Conservation (phyloP, 352 stramenopile genomes). For the Globisporangium cylindrosporum region DNA sequence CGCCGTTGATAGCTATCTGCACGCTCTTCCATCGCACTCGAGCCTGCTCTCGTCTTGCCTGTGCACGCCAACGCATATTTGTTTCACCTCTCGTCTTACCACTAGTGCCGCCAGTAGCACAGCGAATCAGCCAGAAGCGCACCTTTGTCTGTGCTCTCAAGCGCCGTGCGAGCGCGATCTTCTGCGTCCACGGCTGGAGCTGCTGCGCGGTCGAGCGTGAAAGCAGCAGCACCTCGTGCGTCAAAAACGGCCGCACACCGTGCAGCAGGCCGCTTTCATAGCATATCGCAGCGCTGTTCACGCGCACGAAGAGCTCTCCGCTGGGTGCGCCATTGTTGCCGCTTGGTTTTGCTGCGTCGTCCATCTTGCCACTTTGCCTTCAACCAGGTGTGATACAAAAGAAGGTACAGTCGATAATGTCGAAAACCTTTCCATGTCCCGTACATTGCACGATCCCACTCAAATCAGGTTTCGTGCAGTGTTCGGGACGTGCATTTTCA, state of each 20-base stretch:
- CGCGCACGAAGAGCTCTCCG: slow-evolving; percentile 47
- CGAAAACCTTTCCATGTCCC: too few species aligned
- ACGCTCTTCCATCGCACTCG: slow-evolving; percentile 7
- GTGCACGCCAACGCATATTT: background rate
- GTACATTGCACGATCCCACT: too few species aligned
- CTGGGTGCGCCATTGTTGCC: slow-evolving; percentile 18
- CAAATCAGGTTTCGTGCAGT: too few species aligned
- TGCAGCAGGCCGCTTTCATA: slow-evolving; percentile 24
- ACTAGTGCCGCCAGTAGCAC: background rate
- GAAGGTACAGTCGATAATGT: too few species aligned
- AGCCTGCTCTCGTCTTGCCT: slow-evolving; percentile 5
- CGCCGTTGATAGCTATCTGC: background rate
- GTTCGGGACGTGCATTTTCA: too few species aligned
- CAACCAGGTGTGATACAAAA: too few species aligned
- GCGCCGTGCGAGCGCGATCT: slow-evolving; percentile 21
- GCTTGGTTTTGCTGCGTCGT: background rate
- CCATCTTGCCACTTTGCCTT: background rate
- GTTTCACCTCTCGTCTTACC: background rate
- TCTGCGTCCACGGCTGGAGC: slow-evolving; percentile 24
- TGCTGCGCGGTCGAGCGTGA: slow-evolving; percentile 9
- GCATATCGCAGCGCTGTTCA: slow-evolving; percentile 22
- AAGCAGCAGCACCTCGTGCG: slow-evolving; percentile 23
- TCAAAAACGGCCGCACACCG: slow-evolving; percentile 27
- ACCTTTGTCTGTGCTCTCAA: slow-evolving; percentile 24
- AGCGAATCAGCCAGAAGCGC: background rate